Evolutionary conservation across 2,329 filamentous ascomycete species (phyloP), one percentile per base, ranked within the genome.

Genomic region (Tolypocladium tropicale): DNA sequence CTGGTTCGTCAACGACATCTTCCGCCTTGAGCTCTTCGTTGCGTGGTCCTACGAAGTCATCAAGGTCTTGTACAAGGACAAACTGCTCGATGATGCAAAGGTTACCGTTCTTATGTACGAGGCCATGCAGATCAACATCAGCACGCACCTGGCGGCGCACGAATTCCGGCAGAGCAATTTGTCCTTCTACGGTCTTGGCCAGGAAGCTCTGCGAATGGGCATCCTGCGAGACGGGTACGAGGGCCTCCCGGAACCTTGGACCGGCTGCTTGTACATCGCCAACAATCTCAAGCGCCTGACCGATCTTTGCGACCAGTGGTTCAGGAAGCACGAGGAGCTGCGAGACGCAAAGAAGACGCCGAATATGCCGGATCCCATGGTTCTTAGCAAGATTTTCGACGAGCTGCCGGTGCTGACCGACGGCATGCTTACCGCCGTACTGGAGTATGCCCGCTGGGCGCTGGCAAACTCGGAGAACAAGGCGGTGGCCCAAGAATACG

Each of bases 181-280:
- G 14, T 72, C 76, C 2, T 72, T 83, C 4, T 97, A 96, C 67
- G 90, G 90, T 2, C 78, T 96, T 5, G 78, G 80, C 21, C 74
- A 80, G 18, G 88, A 91, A 60, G 74, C 81, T 53, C 70, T 94
- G 34, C 76, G 83, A 52, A 76, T 86, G 60, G 86, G 86, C 7
- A 80, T 90, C 28, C 70, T 89, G 11, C 72, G 75, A 2, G 74
- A 78, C 18, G 81, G 82, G 49, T 92, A 90, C 65, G 79, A 85
- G 23, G 82, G 79, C 12, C 77, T 96, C 10, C 82, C 87, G 0
- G 85, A 89, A 58, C 88, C 92, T 49, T 99, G 94, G 94, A 96
- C 92, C 0, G 91, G 89, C 18, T 83, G 81, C 61, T 70, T 74
- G 48, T 82, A 78, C 60, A 75, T 85, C 55, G 79, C 83, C 53